Conservation (phyloP, 2,329 filamentous ascomycete species). For the Aureobasidium sp. region DNA sequence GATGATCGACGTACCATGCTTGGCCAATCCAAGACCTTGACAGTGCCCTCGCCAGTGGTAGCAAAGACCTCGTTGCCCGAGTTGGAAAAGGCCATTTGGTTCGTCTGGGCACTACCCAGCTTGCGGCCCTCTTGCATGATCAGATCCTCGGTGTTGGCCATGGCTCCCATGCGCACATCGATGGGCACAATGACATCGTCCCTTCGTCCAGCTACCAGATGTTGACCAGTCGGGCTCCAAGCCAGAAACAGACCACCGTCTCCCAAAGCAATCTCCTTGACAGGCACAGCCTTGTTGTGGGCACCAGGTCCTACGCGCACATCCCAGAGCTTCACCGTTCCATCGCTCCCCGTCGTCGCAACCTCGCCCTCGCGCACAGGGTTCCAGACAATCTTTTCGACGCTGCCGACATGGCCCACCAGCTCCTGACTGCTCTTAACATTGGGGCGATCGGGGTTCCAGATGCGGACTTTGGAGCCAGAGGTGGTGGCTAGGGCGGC, state of each 20-base stretch:
- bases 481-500: constrained; percentile 77
- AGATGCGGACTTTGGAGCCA: constrained; percentile 64
- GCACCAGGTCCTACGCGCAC: constrained; percentile 53
- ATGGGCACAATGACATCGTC: constrained; percentile 39
- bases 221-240: constrained; percentile 66
- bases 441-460: constrained; percentile 72
- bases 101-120: constrained; percentile 46
- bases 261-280: constrained; percentile 54
- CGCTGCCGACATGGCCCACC: constrained; percentile 40
- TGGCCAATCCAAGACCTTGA: constrained; percentile 64
- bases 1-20: constrained; percentile 34
- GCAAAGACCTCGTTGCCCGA: constrained; percentile 63
- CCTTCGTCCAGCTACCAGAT: constrained; percentile 66
- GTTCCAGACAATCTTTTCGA: constrained; percentile 74
- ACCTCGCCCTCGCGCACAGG: constrained; percentile 70
- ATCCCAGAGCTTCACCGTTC: constrained; percentile 73
- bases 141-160: constrained; percentile 15
- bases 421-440: constrained; percentile 70
- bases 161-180: constrained; percentile 24
- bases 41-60: constrained; percentile 63
- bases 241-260: constrained; percentile 42
- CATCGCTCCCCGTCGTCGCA: constrained; percentile 67
- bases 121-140: constrained; percentile 14
- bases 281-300: constrained; percentile 29
- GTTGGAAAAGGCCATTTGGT: constrained; percentile 69